Percentiles rank a stretch among this genome's conserved stretches.
phyloP scores from a whole-genome alignment of 371 early-diverging fungal genomes.

The Rhizopus delemar region DNA sequence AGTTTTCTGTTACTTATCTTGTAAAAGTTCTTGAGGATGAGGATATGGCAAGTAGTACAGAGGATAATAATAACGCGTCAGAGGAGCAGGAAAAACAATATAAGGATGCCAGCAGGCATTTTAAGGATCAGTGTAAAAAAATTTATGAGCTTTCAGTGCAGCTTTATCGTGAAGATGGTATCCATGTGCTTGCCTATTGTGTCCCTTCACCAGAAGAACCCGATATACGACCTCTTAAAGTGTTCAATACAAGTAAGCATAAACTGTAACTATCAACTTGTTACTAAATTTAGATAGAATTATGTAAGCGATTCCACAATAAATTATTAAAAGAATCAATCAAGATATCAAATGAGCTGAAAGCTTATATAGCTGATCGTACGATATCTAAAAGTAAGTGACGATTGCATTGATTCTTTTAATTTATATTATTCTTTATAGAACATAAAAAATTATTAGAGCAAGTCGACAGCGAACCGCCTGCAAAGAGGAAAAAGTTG shows the following conservation, averaged over 20 bases:
- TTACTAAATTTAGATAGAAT: not conserved
- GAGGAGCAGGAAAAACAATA: not conserved
- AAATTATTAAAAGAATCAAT: not conserved
- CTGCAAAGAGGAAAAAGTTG: too few relatives aligned
- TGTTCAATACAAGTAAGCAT: slow-evolving; percentile 3
- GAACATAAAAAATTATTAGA: too few relatives aligned
- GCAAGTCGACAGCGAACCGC: too few relatives aligned
- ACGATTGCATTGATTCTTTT: slow-evolving; percentile 15
- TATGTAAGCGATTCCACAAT: not conserved
- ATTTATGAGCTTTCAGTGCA: not conserved
- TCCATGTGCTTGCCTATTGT: slow-evolving; percentile 3
- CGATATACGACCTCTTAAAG: not conserved
- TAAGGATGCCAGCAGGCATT: not conserved
- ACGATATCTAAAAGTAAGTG: not conserved
- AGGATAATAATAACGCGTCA: not conserved
- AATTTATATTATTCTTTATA: too few relatives aligned
- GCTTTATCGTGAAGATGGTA: slow-evolving; percentile 1
- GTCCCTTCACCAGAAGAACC: not conserved
- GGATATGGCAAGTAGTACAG: too few relatives aligned
- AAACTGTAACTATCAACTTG: not conserved
- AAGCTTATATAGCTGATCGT: not conserved
- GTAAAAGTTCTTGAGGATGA: not conserved
- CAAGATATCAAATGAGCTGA: not conserved
- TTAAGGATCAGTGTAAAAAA: slow-evolving; percentile 1
- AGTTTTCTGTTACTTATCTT: not conserved